These are phyloP conservation scores for Chaetomium sp. DNA, from an alignment of 2,329 filamentous ascomycete genomes.

Conservation along the genomic window DNA sequence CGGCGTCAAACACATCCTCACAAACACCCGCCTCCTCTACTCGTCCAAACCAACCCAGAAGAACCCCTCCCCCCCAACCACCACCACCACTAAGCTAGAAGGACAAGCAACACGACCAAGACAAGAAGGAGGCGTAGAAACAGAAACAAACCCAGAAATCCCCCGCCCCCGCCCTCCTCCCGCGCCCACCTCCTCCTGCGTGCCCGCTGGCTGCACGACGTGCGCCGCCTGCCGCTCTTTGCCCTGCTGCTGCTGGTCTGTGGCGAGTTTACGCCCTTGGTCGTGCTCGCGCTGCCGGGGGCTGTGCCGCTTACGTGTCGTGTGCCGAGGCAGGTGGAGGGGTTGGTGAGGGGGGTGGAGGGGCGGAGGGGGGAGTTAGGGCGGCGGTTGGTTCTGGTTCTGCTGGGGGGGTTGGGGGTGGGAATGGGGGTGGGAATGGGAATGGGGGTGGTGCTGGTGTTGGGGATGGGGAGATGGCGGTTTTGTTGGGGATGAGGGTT, in stretches of 20 bases:
- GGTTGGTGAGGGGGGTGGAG: slow-evolving; percentile 56
- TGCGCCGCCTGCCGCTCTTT: slow-evolving; percentile 78
- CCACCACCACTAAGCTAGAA: too few species aligned
- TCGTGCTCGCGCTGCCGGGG: slow-evolving; percentile 70
- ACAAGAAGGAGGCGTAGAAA: too few species aligned
- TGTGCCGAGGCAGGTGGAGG: slow-evolving; percentile 72
- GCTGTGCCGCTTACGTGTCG: slow-evolving; percentile 81
- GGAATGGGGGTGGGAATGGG: not conserved
- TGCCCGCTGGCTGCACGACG: slow-evolving; percentile 68
- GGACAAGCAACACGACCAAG: not conserved
- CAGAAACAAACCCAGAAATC: too few species aligned
- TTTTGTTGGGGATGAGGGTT: slow-evolving; percentile 44
- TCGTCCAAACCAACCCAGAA: not conserved
- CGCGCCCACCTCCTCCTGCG: slow-evolving; percentile 73
- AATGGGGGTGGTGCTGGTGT: not conserved
- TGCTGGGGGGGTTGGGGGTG: not conserved
- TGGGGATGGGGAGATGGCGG: slow-evolving; percentile 32
- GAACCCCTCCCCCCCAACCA: not conserved
- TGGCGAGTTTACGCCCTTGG: slow-evolving; percentile 82
- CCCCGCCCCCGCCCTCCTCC: slow-evolving; percentile 42
- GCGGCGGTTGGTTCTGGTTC: slow-evolving; percentile 24
- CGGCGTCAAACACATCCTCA: slow-evolving; percentile 73
- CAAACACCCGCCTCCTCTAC: slow-evolving; percentile 61
- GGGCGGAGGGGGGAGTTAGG: slow-evolving; percentile 47
- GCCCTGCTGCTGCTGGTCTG: slow-evolving; percentile 72